Evolutionary conservation across 176 grass and related monocot species (phyloP).

Genomic region (Hordeum vulgare): DNA sequence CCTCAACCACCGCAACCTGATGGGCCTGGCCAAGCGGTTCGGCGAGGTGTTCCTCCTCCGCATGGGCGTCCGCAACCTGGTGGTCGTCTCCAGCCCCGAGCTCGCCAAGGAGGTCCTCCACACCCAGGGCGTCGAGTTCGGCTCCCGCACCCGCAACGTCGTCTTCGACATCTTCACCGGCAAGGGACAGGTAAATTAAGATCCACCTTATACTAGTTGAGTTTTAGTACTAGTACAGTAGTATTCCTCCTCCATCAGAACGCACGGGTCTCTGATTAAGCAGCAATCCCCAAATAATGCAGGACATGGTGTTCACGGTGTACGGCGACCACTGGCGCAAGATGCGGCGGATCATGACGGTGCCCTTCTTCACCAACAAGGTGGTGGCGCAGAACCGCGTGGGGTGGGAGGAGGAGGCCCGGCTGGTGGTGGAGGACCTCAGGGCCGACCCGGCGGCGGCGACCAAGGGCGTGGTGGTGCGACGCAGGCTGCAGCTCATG

Average conservation of each 20-base stretch:
- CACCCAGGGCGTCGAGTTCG: constrained; percentile 21
- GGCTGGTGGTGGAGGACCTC: not conserved
- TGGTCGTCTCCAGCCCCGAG: constrained; percentile 69
- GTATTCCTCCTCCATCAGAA: no score
- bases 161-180: constrained; percentile 97
- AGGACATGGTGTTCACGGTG: constrained; percentile 89
- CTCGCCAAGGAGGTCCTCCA: constrained; percentile 89
- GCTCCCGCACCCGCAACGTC: constrained; percentile 85
- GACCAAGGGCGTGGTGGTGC: constrained; percentile 42
- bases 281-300: no score
- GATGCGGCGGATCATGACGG: constrained; percentile 89
- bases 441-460: not conserved
- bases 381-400: constrained; percentile 62
- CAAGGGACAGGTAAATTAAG: constrained; percentile 35
- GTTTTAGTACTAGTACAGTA: no score
- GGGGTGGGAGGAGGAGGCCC: constrained; percentile 48
- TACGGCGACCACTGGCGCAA: constrained; percentile 94
- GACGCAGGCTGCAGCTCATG: constrained; percentile 69
- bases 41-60: constrained; percentile 82
- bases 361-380: constrained; percentile 87
- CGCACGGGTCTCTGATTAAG: no score
- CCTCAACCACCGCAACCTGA: constrained; percentile 38
- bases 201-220: no score
- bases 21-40: constrained; percentile 57
- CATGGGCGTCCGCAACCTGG: constrained; percentile 91